Evolutionary conservation across 768 basidiomycete species (phyloP).

Genomic region (Auriculariales sp.): DNA sequence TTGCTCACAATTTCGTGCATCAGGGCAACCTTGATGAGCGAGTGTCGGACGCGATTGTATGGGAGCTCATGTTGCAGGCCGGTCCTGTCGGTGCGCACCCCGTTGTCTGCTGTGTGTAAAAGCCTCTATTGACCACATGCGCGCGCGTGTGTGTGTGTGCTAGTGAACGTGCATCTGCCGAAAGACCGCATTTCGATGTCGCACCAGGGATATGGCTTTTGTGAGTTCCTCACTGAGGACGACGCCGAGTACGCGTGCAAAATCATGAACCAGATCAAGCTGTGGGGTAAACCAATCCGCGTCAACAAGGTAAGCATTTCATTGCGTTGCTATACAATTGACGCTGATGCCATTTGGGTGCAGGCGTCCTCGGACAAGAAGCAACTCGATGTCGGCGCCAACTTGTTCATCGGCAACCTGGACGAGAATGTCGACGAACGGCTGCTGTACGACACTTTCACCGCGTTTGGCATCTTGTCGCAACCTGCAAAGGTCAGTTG

Average conservation of each 20-base stretch:
- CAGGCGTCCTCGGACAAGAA: slow-evolving; percentile 98
- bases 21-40: slow-evolving; percentile 97
- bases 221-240: slow-evolving; percentile 97
- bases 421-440: slow-evolving; percentile 94
- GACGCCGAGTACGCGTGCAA: slow-evolving; percentile 99
- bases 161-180: slow-evolving; percentile 94
- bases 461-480: slow-evolving; percentile 85
- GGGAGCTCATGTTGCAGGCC: slow-evolving; percentile 99
- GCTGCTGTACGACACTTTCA: slow-evolving; percentile 87
- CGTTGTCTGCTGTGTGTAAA: not conserved
- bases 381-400: slow-evolving; percentile 94
- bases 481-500: slow-evolving; percentile 69
- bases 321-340: not conserved
- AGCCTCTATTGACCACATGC: not conserved
- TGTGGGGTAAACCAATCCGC: slow-evolving; percentile 96
- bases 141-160: not conserved
- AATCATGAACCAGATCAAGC: slow-evolving; percentile 99
- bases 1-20: slow-evolving; percentile 4
- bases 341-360: slow-evolving; percentile 1
- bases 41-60: slow-evolving; percentile 83
- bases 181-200: slow-evolving; percentile 98
- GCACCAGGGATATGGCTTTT: slow-evolving; percentile 98
- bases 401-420: slow-evolving; percentile 89
- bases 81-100: slow-evolving; percentile 93
- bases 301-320: slow-evolving; percentile 79